These are phyloP conservation scores for Penicillium diatomitis DNA, from an alignment of 495 filamentous ascomycete genomes.

Conservation along the genomic window DNA sequence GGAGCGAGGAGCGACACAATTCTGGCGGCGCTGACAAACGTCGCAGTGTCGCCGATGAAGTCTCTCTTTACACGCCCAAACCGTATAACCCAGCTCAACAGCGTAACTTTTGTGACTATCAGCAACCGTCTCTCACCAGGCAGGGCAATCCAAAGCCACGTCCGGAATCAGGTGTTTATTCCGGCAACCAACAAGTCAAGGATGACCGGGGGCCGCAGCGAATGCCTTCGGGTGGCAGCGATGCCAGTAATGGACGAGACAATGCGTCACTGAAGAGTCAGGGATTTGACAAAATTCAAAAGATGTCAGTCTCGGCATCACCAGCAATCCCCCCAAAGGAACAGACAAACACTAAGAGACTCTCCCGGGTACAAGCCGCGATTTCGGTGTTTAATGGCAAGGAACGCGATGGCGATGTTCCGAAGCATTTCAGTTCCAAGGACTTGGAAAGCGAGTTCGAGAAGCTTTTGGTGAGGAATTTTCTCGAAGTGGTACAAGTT, in stretches of 20 bases:
- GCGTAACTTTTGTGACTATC: constrained; percentile 51
- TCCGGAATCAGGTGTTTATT: constrained; percentile 46
- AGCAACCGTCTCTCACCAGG: constrained; percentile 45
- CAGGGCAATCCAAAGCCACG: constrained; percentile 29
- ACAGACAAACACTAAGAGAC: constrained; percentile 26
- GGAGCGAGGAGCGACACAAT: constrained; percentile 10
- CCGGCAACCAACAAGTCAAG: constrained; percentile 28
- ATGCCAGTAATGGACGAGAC: constrained; percentile 4
- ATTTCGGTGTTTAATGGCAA: constrained; percentile 54
- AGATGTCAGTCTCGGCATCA: constrained; percentile 14
- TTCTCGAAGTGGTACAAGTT: background rate
- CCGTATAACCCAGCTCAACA: constrained; percentile 57
- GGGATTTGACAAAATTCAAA: constrained; percentile 11
- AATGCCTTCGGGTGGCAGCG: constrained; percentile 16
- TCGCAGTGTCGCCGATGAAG: constrained; percentile 45
- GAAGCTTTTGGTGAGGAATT: constrained; percentile 32
- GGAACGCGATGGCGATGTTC: constrained; percentile 32
- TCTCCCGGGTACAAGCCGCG: constrained; percentile 54
- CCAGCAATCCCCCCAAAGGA: constrained; percentile 13
- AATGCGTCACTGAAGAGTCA: constrained; percentile 13
- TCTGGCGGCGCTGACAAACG: constrained; percentile 27
- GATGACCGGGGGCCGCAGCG: constrained; percentile 23
- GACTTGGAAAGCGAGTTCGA: constrained; percentile 44
- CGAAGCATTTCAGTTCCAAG: constrained; percentile 34
- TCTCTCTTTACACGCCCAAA: constrained; percentile 51